Evolutionary conservation across 345 rosid species (phyloP).

Genomic region (Lepidium africanum): DNA sequence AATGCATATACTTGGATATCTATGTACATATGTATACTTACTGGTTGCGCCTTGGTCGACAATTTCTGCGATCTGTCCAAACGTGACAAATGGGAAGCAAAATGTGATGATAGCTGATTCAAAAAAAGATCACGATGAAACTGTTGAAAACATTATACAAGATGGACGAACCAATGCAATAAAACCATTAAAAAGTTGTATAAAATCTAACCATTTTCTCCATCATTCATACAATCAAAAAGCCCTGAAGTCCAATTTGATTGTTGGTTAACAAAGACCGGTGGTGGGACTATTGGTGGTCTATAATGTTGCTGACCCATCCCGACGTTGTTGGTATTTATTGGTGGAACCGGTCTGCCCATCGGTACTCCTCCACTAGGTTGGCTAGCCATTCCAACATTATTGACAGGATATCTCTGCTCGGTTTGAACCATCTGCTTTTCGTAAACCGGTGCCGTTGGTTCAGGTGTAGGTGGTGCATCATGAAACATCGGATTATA

Average conservation of each 20-base stretch:
- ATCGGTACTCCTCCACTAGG: not conserved
- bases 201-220: conserved; percentile 38
- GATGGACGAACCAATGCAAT: not conserved
- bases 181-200: not conserved
- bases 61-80: conserved; percentile 55
- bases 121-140: not conserved
- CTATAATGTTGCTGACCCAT: not conserved
- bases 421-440: not conserved
- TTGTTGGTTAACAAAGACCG: not conserved
- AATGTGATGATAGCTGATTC: conserved; percentile 50
- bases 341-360: not conserved
- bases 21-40: not conserved
- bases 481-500: not conserved
- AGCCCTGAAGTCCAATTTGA: conserved; percentile 51
- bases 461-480: not conserved
- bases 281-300: not conserved
- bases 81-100: conserved; percentile 37
- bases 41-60: conserved; percentile 43
- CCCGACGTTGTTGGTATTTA: not conserved
- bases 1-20: not conserved
- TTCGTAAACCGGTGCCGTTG: not conserved
- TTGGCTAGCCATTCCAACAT: conserved; percentile 14
- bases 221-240: conserved; percentile 70
- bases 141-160: not conserved
- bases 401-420: not conserved